A percentile compares a stretch with the other conserved stretches of the same genome.
These are phyloP conservation scores for Ustilago cynodontis DNA, from an alignment of 1,284 basidiomycete genomes.

Conservation along the genomic window DNA sequence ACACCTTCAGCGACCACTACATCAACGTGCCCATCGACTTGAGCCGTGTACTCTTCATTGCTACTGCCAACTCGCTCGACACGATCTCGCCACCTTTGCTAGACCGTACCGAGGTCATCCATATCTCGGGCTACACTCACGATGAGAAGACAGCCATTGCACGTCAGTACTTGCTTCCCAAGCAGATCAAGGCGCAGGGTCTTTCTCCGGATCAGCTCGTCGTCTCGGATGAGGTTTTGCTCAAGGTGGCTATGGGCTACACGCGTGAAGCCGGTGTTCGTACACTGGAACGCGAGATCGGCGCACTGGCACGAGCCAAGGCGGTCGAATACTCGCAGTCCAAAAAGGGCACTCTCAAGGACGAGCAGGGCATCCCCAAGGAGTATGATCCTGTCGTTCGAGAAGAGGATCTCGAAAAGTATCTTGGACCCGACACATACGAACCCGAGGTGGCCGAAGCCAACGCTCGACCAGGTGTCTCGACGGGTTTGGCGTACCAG, in stretches of 20 bases:
- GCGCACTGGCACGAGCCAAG: conserved; percentile 80
- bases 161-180: conserved; percentile 79
- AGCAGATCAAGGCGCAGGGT: conserved; percentile 82
- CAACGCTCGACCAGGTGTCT: conserved; percentile 78
- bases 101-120: conserved; percentile 71
- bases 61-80: conserved; percentile 71
- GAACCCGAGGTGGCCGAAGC: conserved; percentile 82
- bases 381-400: conserved; percentile 78
- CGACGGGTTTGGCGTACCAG: conserved; percentile 88
- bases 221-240: conserved; percentile 78
- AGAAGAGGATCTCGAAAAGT: conserved; percentile 81
- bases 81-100: conserved; percentile 71
- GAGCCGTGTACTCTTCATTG: conserved; percentile 71
- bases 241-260: conserved; percentile 81
- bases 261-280: conserved; percentile 93
- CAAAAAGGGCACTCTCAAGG: conserved; percentile 73
- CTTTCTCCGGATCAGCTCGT: conserved; percentile 73
- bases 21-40: conserved; percentile 68
- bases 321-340: conserved; percentile 80
- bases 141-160: conserved; percentile 72
- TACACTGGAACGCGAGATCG: conserved; percentile 86
- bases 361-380: conserved; percentile 56
- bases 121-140: conserved; percentile 71
- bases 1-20: conserved; percentile 71
- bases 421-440: conserved; percentile 84